Conservation (phyloP, 768 basidiomycete species). For the Tephrocybe rancida region DNA sequence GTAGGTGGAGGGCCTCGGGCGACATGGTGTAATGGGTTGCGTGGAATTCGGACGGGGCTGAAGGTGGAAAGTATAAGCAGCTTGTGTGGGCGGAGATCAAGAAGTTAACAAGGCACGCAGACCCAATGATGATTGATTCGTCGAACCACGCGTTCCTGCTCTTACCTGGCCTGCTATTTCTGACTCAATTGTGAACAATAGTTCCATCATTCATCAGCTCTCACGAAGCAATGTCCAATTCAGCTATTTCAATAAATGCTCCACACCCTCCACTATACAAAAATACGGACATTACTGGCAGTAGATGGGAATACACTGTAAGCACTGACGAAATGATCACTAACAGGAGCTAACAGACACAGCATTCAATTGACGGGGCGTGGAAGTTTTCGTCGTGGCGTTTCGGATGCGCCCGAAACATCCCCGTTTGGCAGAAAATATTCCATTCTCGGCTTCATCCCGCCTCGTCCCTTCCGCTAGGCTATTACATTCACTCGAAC, state of each 20-base stretch:
- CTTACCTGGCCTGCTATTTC: background rate
- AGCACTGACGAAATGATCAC: background rate
- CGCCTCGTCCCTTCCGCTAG: background rate
- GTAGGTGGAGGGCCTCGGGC: conserved; percentile 10
- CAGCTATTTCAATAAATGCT: background rate
- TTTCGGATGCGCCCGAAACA: conserved; percentile 5
- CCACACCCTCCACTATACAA: background rate
- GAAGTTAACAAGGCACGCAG: conserved; percentile 18
- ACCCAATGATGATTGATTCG: conserved; percentile 10
- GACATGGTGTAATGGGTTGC: conserved; percentile 22
- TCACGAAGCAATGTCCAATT: conserved; percentile 1
- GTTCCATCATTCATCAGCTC: conserved; percentile 11
- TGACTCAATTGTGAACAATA: conserved; percentile 2
- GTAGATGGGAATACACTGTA: background rate
- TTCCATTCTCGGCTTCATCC: conserved; percentile 15
- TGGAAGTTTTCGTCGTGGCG: conserved; percentile 1
- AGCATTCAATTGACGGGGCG: background rate
- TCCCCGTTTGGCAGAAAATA: conserved; percentile 18
- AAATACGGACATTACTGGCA: background rate
- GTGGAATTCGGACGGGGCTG: conserved; percentile 26
- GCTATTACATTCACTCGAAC: background rate
- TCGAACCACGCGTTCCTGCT: conserved; percentile 3
- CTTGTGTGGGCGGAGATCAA: conserved; percentile 24
- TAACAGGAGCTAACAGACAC: too few relatives aligned
- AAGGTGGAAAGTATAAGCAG: conserved; percentile 22